Conservation (phyloP, 352 stramenopile species). For the Phytophthora quininea region DNA sequence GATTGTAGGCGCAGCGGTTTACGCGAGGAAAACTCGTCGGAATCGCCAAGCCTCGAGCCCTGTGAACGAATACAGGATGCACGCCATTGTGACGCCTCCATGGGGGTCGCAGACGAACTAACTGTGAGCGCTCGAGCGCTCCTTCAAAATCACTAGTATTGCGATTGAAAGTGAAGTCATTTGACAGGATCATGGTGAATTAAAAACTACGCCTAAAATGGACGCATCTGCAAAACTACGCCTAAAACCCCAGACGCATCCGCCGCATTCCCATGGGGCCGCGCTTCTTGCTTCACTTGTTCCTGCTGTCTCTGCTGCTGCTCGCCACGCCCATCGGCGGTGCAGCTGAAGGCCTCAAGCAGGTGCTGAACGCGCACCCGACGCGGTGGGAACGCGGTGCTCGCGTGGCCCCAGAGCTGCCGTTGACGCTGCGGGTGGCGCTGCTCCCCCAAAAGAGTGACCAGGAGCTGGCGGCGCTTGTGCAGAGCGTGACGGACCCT, state of each 20-base stretch:
- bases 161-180: constrained; percentile 4
- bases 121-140: not conserved
- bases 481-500: constrained; percentile 54
- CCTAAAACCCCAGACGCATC: too few species aligned
- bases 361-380: constrained; percentile 24
- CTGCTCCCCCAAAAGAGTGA: constrained; percentile 39
- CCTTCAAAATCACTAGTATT: not conserved
- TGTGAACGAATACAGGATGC: constrained; percentile 22
- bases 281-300: constrained; percentile 2
- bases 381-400: constrained; percentile 31
- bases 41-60: constrained; percentile 8
- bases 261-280: constrained; percentile 1
- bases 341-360: constrained; percentile 7
- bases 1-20: constrained; percentile 23
- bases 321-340: not conserved
- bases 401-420: constrained; percentile 29
- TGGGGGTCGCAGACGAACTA: constrained; percentile 16
- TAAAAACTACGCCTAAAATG: not conserved
- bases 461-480: constrained; percentile 41
- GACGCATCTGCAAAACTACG: too few species aligned
- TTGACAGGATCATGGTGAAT: not conserved
- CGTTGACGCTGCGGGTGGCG: constrained; percentile 46
- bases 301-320: constrained; percentile 12
- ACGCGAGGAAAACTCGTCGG: constrained; percentile 23
- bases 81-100: constrained; percentile 28